phyloP scores from a whole-genome alignment of 2,329 filamentous ascomycete genomes.

The Teratosphaeria nubilosa region DNA sequence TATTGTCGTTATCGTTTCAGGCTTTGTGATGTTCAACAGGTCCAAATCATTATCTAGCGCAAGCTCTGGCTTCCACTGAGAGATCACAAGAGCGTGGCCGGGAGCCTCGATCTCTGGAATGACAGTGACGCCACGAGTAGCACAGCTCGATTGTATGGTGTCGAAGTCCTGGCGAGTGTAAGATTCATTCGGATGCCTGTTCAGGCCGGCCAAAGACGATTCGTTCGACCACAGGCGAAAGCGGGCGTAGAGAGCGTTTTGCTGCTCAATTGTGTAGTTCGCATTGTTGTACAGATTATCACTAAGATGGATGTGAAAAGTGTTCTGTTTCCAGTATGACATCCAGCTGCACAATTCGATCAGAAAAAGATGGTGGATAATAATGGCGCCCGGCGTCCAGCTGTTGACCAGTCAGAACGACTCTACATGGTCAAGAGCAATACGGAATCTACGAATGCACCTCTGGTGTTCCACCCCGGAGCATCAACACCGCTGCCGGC shows the following conservation, averaged over 20 bases:
- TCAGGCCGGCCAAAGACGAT: conserved; percentile 39
- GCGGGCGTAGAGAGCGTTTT: conserved; percentile 43
- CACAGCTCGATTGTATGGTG: conserved; percentile 43
- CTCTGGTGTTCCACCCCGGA: conserved; percentile 35
- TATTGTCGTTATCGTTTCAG: conserved; percentile 44
- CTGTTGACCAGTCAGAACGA: conserved; percentile 7
- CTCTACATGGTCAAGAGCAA: neutral
- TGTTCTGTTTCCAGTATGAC: conserved; percentile 53
- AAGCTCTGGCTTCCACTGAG: conserved; percentile 50
- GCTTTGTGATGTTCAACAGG: conserved; percentile 46
- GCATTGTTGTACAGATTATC: conserved; percentile 47
- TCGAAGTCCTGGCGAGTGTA: conserved; percentile 44
- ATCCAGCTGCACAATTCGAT: conserved; percentile 50
- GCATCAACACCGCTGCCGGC: conserved; percentile 38
- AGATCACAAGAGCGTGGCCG: conserved; percentile 46
- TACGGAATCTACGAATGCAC: conserved; percentile 12
- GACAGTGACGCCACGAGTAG: conserved; percentile 46
- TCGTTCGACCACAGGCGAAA: conserved; percentile 46
- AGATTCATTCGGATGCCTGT: conserved; percentile 45
- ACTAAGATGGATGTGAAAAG: conserved; percentile 48
- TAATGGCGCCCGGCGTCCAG: conserved; percentile 48
- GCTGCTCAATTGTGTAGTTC: conserved; percentile 39
- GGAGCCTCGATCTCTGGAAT: conserved; percentile 52
- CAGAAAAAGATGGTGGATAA: conserved; percentile 45
- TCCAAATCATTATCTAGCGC: conserved; percentile 38